Percentiles rank a stretch among this genome's conserved stretches.
Conservation (phyloP, 441 rosid genomes). For the Euphorbia schlechtendalii region DNA sequence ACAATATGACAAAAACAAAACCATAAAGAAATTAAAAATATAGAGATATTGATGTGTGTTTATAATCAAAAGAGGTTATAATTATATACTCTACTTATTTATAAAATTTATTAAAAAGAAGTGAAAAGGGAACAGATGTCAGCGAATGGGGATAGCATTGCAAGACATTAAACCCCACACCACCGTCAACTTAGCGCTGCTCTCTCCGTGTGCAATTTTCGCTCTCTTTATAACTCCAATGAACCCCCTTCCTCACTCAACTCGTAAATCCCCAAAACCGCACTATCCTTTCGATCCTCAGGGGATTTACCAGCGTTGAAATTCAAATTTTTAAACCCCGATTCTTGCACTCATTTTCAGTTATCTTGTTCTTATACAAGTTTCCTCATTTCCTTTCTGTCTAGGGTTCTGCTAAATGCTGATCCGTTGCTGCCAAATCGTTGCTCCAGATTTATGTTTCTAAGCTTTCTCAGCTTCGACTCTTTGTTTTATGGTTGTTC, state of each 20-base stretch:
- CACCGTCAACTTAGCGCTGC: constrained; percentile 7
- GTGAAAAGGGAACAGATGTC: constrained; percentile 14
- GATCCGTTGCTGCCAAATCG: neutral
- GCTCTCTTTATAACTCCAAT: constrained; percentile 14
- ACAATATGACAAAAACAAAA: no score
- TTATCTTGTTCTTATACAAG: neutral
- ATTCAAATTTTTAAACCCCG: neutral
- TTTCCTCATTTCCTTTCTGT: neutral
- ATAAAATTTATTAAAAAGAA: no score
- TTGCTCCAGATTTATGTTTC: neutral
- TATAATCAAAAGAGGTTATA: no score
- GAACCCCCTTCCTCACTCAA: neutral
- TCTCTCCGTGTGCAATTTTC: neutral
- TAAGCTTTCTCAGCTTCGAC: neutral
- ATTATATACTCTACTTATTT: no score
- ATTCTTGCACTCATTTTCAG: neutral
- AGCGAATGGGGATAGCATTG: neutral
- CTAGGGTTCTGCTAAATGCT: neutral
- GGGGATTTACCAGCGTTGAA: constrained; percentile 17
- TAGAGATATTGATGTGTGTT: no score
- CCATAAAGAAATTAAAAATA: no score
- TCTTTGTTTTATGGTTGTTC: neutral
- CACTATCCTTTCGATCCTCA: neutral
- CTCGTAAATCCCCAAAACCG: constrained; percentile 1
- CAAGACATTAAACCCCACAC: neutral